phyloP scores from a whole-genome alignment of 371 early-diverging fungal species.

The Blakeslea trispora region DNA sequence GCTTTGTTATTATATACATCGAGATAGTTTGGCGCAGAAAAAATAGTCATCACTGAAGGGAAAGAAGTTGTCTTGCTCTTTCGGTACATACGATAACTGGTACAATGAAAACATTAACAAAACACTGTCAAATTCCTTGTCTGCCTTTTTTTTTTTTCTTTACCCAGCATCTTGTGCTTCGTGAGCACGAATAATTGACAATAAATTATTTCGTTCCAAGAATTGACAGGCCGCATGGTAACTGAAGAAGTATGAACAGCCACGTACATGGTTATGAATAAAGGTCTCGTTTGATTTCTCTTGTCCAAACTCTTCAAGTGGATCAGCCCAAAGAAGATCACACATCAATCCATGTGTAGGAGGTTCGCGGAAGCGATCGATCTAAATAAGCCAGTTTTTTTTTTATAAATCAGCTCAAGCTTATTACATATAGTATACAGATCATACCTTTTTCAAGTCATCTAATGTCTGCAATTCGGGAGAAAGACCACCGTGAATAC shows the following conservation, averaged over 20 bases:
- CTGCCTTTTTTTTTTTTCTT: background rate
- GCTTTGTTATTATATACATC: conserved; percentile 99
- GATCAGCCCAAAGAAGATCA: conserved; percentile 98
- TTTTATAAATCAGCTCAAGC: background rate
- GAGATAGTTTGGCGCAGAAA: conserved; percentile 97
- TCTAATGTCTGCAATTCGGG: conserved; percentile 89
- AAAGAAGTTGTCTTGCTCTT: conserved; percentile 93
- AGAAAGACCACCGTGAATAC: conserved; percentile 97
- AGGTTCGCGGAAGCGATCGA: conserved; percentile 94
- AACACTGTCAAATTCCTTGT: too few species aligned
- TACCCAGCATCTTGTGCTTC: conserved; percentile 97
- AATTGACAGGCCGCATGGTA: conserved; percentile 92
- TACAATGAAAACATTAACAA: background rate
- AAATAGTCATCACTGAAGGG: conserved; percentile 97
- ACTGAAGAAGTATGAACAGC: conserved; percentile 91
- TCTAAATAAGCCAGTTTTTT: conserved; percentile 48
- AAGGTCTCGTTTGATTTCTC: conserved; percentile 83
- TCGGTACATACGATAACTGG: conserved; percentile 89
- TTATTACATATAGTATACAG: background rate
- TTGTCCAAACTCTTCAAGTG: conserved; percentile 92
- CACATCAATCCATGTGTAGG: conserved; percentile 96
- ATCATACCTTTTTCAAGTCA: conserved; percentile 81
- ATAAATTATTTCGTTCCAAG: conserved; percentile 89
- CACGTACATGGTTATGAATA: conserved; percentile 90
- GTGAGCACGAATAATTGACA: conserved; percentile 96